A percentile compares a stretch with the other conserved stretches of the same genome.
These are phyloP conservation scores for Globisporangium iwayamae DNA, from an alignment of 352 stramenopile genomes.

Conservation along the genomic window DNA sequence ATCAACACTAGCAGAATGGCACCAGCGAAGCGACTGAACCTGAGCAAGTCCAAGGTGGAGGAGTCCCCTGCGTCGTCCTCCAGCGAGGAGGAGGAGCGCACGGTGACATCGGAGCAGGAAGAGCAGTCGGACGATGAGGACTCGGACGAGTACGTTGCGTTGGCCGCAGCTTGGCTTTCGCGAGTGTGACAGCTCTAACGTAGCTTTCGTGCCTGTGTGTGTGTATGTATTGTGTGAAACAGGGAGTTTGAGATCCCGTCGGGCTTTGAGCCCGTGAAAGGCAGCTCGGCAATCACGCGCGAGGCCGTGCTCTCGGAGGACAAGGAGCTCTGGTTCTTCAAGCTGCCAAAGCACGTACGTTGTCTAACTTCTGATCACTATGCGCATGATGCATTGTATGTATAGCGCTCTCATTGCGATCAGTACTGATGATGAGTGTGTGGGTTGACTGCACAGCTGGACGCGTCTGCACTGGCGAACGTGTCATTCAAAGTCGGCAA, in stretches of 20 bases:
- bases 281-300: conserved; percentile 51
- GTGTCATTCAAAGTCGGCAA: conserved; percentile 64
- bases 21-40: conserved; percentile 56
- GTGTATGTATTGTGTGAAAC: background rate
- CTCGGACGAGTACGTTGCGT: conserved; percentile 50
- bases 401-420: background rate
- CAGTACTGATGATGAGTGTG: conserved; percentile 10
- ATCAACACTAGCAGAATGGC: conserved; percentile 28
- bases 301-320: conserved; percentile 61
- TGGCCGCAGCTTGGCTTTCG: background rate
- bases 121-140: conserved; percentile 43
- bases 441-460: conserved; percentile 35
- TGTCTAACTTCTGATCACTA: background rate
- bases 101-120: conserved; percentile 18
- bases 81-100: conserved; percentile 28
- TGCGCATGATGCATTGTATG: background rate
- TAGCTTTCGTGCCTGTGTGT: conserved; percentile 8
- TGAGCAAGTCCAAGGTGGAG: conserved; percentile 44
- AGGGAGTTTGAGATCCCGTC: conserved; percentile 82
- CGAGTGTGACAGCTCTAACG: background rate
- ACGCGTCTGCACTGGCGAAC: conserved; percentile 66
- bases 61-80: conserved; percentile 37
- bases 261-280: conserved; percentile 62
- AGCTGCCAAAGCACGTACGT: conserved; percentile 78
- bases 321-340: conserved; percentile 87